A percentile compares a stretch with the other conserved stretches of the same genome.
Evolutionary conservation across 2,329 filamentous ascomycete genomes (phyloP).

Genomic region (Coleophoma eucalyptorum): DNA sequence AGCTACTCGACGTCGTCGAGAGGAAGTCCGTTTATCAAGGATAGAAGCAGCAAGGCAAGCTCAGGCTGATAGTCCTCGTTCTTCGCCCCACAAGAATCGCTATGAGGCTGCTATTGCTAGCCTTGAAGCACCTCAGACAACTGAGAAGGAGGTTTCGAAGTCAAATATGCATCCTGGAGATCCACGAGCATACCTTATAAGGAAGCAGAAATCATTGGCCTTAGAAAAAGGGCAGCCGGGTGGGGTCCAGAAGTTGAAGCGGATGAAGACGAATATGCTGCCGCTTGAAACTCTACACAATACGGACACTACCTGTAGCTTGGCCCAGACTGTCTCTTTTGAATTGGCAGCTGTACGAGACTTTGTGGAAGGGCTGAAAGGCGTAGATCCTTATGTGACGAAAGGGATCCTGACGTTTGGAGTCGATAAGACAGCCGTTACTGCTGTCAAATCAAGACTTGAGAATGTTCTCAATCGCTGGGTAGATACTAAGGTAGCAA

Average conservation of each 20-base stretch:
- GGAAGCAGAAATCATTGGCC: constrained; percentile 17
- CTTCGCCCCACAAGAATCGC: constrained; percentile 25
- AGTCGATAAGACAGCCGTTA: constrained; percentile 1
- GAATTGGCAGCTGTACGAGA: constrained; percentile 7
- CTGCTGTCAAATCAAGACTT: constrained; percentile 6
- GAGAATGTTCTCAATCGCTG: constrained; percentile 14
- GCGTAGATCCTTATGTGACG: constrained; percentile 17
- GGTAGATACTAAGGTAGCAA: constrained; percentile 3
- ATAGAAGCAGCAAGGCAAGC: constrained; percentile 1
- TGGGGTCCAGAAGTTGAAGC: constrained; percentile 11
- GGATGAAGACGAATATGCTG: constrained; percentile 21
- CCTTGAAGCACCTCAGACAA: background rate
- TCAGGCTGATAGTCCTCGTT: background rate
- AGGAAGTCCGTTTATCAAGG: constrained; percentile 16
- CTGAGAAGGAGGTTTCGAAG: constrained; percentile 12
- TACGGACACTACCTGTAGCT: constrained; percentile 8
- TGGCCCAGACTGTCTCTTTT: constrained; percentile 12
- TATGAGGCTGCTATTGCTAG: constrained; percentile 22
- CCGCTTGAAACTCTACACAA: constrained; percentile 22
- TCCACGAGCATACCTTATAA: constrained; percentile 26
- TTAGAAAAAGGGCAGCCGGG: constrained; percentile 6
- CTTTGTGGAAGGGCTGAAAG: constrained; percentile 1
- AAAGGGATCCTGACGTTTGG: constrained; percentile 12
- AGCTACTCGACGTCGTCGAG: constrained; percentile 21
- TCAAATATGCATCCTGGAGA: constrained; percentile 22